Evolutionary conservation across 2,329 filamentous ascomycete species (phyloP).

Genomic region (Xylariaceae sp.): DNA sequence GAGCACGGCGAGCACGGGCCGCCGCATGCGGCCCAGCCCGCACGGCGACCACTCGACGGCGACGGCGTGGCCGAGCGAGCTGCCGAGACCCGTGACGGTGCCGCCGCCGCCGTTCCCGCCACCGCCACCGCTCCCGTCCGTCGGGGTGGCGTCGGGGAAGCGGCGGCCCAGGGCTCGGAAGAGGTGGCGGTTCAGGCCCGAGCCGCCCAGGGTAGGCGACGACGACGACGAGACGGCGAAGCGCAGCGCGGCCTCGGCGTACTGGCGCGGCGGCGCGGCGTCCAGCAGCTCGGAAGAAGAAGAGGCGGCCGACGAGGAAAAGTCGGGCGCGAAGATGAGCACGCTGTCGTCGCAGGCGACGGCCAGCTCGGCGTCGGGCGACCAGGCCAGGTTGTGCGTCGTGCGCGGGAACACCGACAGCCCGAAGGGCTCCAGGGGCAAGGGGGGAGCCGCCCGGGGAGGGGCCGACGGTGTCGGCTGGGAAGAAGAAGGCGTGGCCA

Average conservation of each 20-base stretch:
- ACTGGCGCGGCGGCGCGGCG: constrained; percentile 20
- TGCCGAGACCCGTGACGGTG: constrained; percentile 39
- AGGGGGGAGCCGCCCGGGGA: constrained; percentile 11
- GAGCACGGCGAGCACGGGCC: constrained; percentile 44
- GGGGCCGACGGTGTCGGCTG: no score
- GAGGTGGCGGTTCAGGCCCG: constrained; percentile 22
- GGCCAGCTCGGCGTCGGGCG: constrained; percentile 50
- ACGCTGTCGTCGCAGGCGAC: constrained; percentile 49
- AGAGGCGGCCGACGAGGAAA: constrained; percentile 12
- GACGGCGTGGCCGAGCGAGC: constrained; percentile 47
- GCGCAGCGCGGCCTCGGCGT: constrained; percentile 23
- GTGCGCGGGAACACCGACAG: constrained; percentile 37
- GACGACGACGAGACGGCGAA: constrained; percentile 24
- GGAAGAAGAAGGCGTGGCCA: no score
- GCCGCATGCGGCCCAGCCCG: constrained; percentile 47
- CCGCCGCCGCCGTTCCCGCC: constrained; percentile 38
- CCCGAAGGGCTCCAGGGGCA: constrained; percentile 39
- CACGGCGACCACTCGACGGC: constrained; percentile 49
- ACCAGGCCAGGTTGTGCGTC: constrained; percentile 41
- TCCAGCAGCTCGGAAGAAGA: constrained; percentile 6
- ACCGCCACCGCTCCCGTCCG: no score
- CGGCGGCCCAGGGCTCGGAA: constrained; percentile 19
- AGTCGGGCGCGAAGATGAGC: constrained; percentile 43
- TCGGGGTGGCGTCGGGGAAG: constrained; percentile 14
- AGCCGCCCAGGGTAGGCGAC: constrained; percentile 13